A percentile compares a stretch with the other conserved stretches of the same genome.
phyloP scores from a whole-genome alignment of 306 rosid species.

The Trifolium pratense region DNA sequence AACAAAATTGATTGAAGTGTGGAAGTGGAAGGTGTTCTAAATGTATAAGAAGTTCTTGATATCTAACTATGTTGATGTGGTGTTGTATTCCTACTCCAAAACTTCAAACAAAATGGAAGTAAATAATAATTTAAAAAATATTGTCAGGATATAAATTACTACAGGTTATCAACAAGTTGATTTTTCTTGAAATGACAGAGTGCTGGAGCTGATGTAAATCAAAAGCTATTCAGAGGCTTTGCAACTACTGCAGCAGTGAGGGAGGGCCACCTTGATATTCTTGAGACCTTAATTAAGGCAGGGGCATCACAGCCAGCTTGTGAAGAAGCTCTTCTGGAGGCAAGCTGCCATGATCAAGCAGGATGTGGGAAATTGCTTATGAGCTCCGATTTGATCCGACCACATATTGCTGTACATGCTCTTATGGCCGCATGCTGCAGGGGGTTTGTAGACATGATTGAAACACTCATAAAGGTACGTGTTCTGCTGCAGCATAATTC shows the following conservation, averaged over 20 bases:
- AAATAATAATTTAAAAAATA: not conserved
- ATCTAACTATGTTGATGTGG: not conserved
- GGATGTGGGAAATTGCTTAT: slow-evolving; percentile 70
- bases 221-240: slow-evolving; percentile 88
- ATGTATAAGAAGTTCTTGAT: not conserved
- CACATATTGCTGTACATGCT: slow-evolving; percentile 78
- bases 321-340: slow-evolving; percentile 93
- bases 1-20: not conserved
- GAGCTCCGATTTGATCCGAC: slow-evolving; percentile 86
- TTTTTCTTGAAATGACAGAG: slow-evolving; percentile 53
- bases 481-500: slow-evolving; percentile 27
- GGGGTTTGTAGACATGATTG: slow-evolving; percentile 77
- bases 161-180: slow-evolving; percentile 9
- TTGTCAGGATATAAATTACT: slow-evolving; percentile 29
- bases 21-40: slow-evolving; percentile 17
- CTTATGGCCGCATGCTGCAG: slow-evolving; percentile 83
- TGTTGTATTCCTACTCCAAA: not conserved
- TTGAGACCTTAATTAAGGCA: slow-evolving; percentile 77
- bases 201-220: slow-evolving; percentile 89
- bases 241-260: slow-evolving; percentile 93
- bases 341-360: slow-evolving; percentile 85
- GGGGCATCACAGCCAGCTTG: slow-evolving; percentile 97
- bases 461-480: slow-evolving; percentile 70
- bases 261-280: slow-evolving; percentile 80
- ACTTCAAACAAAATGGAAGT: not conserved